These are phyloP conservation scores for Neurospora sp. DNA, from an alignment of 495 filamentous ascomycete species.

Conservation along the genomic window DNA sequence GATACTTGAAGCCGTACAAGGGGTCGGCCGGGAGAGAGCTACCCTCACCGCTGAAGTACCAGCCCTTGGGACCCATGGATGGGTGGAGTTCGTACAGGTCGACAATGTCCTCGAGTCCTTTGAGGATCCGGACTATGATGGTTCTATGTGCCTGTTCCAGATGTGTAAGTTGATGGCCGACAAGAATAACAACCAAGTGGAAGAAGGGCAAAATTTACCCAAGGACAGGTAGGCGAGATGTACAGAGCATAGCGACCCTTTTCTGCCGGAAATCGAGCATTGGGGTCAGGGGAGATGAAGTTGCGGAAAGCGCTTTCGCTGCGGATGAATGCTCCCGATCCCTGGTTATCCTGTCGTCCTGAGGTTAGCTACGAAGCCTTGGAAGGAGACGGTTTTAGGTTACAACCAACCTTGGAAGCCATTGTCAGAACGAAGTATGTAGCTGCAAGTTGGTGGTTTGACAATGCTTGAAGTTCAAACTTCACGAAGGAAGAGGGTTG, in stretches of 20 bases:
- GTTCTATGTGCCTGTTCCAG: slow-evolving; percentile 48
- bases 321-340: slow-evolving; percentile 28
- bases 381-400: neutral
- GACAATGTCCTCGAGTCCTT: slow-evolving; percentile 55
- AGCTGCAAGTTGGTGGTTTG: neutral
- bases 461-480: neutral
- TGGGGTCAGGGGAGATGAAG: slow-evolving; percentile 36
- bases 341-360: neutral
- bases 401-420: neutral
- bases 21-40: slow-evolving; percentile 48
- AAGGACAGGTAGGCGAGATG: slow-evolving; percentile 56
- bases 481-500: neutral
- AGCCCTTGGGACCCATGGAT: slow-evolving; percentile 46
- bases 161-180: neutral
- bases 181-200: neutral
- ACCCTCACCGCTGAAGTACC: slow-evolving; percentile 53
- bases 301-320: slow-evolving; percentile 39
- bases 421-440: neutral
- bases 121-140: slow-evolving; percentile 51
- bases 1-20: slow-evolving; percentile 49
- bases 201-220: slow-evolving; percentile 27
- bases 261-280: slow-evolving; percentile 51
- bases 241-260: slow-evolving; percentile 62
- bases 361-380: neutral
- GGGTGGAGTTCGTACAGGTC: slow-evolving; percentile 46